Percentiles rank a stretch among this genome's conserved stretches.
Conservation (phyloP, 2,329 filamentous ascomycete species). For the Hypoxylon sp. region DNA sequence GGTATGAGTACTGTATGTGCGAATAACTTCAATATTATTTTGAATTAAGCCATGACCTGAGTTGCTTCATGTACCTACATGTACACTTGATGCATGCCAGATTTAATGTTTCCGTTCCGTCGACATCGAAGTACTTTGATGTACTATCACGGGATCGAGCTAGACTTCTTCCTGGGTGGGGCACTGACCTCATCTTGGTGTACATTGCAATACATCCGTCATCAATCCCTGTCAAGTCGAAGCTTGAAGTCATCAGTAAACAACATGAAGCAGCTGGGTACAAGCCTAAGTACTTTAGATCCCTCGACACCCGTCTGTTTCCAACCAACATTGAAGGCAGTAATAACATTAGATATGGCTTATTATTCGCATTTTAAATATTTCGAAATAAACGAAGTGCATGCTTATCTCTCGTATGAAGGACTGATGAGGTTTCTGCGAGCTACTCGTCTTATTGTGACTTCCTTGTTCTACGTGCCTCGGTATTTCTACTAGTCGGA, state of each 20-base stretch:
- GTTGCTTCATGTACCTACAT: neutral
- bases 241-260: slow-evolving; percentile 13
- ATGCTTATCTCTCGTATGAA: slow-evolving; percentile 2
- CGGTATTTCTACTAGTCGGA: neutral
- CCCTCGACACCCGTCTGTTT: slow-evolving; percentile 6
- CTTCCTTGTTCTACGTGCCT: slow-evolving; percentile 7
- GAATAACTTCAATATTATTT: neutral
- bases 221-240: neutral
- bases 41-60: neutral
- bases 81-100: slow-evolving; percentile 16
- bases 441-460: neutral
- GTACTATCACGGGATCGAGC: slow-evolving; percentile 26
- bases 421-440: neutral
- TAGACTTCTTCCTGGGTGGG: slow-evolving; percentile 15
- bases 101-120: slow-evolving; percentile 12
- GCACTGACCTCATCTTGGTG: slow-evolving; percentile 31
- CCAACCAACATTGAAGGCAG: neutral
- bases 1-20: neutral
- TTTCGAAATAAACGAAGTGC: neutral
- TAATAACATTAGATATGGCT: neutral
- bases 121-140: slow-evolving; percentile 9
- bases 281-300: neutral
- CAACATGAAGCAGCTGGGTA: slow-evolving; percentile 7
- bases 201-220: slow-evolving; percentile 4
- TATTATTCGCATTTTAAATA: neutral